phyloP scores from a whole-genome alignment of 352 stramenopile species.

The Nothophytophthora sp. region DNA sequence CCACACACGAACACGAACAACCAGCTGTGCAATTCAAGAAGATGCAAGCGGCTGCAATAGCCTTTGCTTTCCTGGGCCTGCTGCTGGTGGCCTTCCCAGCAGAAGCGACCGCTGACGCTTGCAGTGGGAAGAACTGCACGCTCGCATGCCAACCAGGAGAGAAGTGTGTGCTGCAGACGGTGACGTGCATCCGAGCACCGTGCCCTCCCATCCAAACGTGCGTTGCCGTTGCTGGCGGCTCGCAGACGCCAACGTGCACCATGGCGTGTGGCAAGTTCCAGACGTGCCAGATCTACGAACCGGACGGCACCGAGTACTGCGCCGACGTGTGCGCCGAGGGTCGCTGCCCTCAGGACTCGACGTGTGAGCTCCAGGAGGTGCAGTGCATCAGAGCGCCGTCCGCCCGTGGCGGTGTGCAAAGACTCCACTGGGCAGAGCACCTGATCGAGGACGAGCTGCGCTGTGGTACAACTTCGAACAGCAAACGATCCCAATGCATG shows the following conservation, averaged over 20 bases:
- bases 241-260: neutral
- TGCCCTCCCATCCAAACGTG: conserved; percentile 14
- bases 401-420: conserved; percentile 9
- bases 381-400: conserved; percentile 14
- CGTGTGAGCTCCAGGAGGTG: conserved; percentile 12
- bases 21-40: neutral
- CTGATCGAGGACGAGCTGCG: too few species aligned
- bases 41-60: neutral
- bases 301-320: conserved; percentile 12
- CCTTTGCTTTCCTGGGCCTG: neutral
- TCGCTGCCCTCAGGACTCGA: conserved; percentile 2
- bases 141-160: conserved; percentile 4
- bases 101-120: neutral
- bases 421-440: neutral
- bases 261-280: conserved; percentile 9
- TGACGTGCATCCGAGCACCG: conserved; percentile 5
- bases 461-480: too few species aligned
- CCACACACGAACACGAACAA: too few species aligned
- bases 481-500: too few species aligned
- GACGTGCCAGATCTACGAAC: conserved; percentile 11
- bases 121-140: conserved; percentile 6
- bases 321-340: conserved; percentile 7
- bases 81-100: neutral
- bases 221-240: neutral
- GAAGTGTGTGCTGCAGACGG: conserved; percentile 3